A percentile compares a stretch with the other conserved stretches of the same genome.
These are phyloP conservation scores for Trametes cingulata DNA, from an alignment of 768 basidiomycete species.

Conservation along the genomic window DNA sequence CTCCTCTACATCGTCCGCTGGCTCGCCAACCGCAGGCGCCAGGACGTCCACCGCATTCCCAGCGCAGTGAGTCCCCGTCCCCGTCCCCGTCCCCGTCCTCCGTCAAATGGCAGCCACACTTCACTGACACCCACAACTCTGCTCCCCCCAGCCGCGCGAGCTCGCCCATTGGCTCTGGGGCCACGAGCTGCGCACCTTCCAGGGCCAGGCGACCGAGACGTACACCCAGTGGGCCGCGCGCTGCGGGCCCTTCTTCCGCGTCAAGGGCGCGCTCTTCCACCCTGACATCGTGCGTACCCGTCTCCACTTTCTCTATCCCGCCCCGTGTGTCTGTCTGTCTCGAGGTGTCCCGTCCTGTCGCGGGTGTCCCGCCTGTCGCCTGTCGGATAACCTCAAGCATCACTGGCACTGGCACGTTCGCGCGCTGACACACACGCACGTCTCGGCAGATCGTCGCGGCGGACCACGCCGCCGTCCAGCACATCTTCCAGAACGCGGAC, in stretches of 20 bases:
- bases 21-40: conserved; percentile 11
- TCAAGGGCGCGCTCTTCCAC: conserved; percentile 42
- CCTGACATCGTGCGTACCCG: conserved; percentile 36
- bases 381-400: not conserved
- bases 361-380: not conserved
- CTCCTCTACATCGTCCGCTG: conserved; percentile 20
- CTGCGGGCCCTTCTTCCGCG: conserved; percentile 38
- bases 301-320: not conserved
- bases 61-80: conserved; percentile 20
- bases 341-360: too few relatives aligned
- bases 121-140: not conserved
- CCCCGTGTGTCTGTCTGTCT: too few relatives aligned
- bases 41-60: conserved; percentile 22
- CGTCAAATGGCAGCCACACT: not conserved
- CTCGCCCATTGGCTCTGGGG: conserved; percentile 35
- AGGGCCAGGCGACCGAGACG: conserved; percentile 36
- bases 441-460: conserved; percentile 35
- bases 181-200: conserved; percentile 38
- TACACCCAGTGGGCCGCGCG: conserved; percentile 36
- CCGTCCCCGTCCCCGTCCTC: not conserved
- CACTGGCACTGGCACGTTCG: too few relatives aligned
- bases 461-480: conserved; percentile 39
- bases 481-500: conserved; percentile 40
- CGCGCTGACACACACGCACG: not conserved
- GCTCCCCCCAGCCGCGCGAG: conserved; percentile 13